Evolutionary conservation across 805 yeast genomes (phyloP), one percentile per base, ranked within the genome.

Genomic region (Barnettozyma vustinii): DNA sequence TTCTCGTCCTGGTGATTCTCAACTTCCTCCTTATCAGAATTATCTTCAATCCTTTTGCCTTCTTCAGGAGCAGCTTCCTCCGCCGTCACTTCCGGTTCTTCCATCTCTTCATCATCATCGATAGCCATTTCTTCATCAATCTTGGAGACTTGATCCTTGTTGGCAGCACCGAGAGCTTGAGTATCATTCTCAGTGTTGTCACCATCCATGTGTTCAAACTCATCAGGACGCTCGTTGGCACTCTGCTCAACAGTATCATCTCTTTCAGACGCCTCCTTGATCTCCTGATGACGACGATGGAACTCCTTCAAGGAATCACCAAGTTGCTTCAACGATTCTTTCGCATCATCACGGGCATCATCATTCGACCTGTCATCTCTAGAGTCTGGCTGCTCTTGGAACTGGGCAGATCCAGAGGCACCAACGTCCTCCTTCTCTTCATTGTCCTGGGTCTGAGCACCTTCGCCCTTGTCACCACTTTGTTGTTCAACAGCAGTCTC

Each of bases 251-350:
- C 52, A 5, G 61, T 65, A 37, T 80, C 80, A 45, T 77, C 79
- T 23, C 68, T 68, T 32, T 71, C 68, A 3, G 76, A 67, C 9
- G 87, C 80, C 54, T 87, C 91, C 55, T 83, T 74, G 52, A 94
- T 92, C 57, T 90, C 97, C 64, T 87, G 89, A 54, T 86, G 82
- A 58, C 96, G 84, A 62, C 88, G 85, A 63, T 92, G 95, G 69
- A 86, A 92, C 61, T 91, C 96, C 58, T 92, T 87, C 69, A 91
- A 64, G 1, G 96, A 80, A 66, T 91, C 97, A 46, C 99, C 98
- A 13, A 94, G 74, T 62, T 90, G 90, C 63, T 87, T 87, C 67
- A 92, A 72, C 0, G 95, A 81, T 58, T 89, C 90, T 49, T 77
- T 76, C 37, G 87, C 89, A 57, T 76, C 76, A 46, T 84, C 83